Evolutionary conservation across 495 filamentous ascomycete species (phyloP).

Genomic region (Pseudomonodictys pantanalensis): DNA sequence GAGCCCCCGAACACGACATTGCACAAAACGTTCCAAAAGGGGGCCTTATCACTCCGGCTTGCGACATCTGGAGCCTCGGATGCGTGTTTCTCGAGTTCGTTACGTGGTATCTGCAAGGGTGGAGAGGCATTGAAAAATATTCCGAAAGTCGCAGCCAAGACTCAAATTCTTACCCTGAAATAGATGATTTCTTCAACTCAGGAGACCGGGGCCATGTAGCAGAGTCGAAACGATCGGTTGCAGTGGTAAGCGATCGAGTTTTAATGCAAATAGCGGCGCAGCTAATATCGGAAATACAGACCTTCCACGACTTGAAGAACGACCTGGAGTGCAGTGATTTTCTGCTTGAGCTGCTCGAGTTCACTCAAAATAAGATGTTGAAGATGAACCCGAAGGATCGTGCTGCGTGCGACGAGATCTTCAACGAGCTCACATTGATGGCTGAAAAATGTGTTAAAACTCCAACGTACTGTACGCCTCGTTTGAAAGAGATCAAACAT

Average conservation of each 20-base stretch:
- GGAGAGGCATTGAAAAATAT: conserved; percentile 3
- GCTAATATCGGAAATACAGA: neutral
- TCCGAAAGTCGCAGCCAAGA: neutral
- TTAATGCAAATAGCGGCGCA: neutral
- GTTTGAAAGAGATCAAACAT: neutral
- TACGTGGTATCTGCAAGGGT: conserved; percentile 13
- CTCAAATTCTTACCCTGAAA: neutral
- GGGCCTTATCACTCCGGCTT: neutral
- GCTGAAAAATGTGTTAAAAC: neutral
- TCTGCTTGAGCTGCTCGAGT: conserved; percentile 11
- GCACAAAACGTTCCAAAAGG: neutral
- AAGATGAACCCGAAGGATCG: neutral
- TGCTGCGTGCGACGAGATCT: neutral
- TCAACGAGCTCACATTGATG: neutral
- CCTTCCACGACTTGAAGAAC: neutral
- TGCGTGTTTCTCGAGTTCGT: conserved; percentile 18
- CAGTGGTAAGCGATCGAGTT: neutral
- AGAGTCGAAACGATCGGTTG: neutral
- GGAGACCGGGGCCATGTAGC: neutral
- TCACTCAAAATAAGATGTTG: neutral
- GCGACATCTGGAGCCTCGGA: conserved; percentile 21
- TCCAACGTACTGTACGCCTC: neutral
- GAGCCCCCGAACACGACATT: conserved; percentile 14
- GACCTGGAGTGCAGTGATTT: conserved; percentile 6
- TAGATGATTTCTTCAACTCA: conserved; percentile 20